These are phyloP conservation scores for Daldinia bambusicola DNA, from an alignment of 495 filamentous ascomycete species.

Conservation along the genomic window DNA sequence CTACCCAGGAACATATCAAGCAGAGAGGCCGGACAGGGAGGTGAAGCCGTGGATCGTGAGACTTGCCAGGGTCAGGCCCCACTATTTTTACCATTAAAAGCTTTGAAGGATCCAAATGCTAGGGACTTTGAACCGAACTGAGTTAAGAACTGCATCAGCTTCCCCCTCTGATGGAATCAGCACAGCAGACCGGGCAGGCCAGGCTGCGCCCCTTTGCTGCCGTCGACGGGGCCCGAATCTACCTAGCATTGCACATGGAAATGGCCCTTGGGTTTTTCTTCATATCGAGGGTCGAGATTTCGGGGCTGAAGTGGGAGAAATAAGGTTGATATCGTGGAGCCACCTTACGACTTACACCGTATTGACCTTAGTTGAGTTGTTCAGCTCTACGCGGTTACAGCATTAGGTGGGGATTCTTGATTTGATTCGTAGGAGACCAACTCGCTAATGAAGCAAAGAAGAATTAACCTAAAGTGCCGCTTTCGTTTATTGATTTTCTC, in stretches of 20 bases:
- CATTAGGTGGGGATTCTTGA: not conserved
- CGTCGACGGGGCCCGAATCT: not conserved
- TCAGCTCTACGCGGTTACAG: not conserved
- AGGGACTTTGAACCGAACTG: constrained; percentile 12
- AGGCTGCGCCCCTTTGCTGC: not conserved
- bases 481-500: not conserved
- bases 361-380: not conserved
- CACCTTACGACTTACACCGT: not conserved
- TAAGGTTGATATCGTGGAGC: not conserved
- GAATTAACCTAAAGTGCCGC: not conserved
- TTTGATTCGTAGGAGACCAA: not conserved
- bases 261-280: not conserved
- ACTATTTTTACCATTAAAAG: constrained; percentile 3
- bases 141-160: constrained; percentile 40
- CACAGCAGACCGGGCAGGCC: not conserved
- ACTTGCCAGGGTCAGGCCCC: constrained; percentile 15
- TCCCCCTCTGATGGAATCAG: constrained; percentile 16
- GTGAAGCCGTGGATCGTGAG: constrained; percentile 40
- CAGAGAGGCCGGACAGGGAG: constrained; percentile 8
- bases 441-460: not conserved
- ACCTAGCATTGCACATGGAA: not conserved
- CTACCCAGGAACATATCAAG: not conserved
- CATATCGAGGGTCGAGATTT: not conserved
- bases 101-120: constrained; percentile 29
- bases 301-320: constrained; percentile 1